These are phyloP conservation scores for Graphiopsis chlorocephala DNA, from an alignment of 2,329 filamentous ascomycete genomes.

Conservation along the genomic window DNA sequence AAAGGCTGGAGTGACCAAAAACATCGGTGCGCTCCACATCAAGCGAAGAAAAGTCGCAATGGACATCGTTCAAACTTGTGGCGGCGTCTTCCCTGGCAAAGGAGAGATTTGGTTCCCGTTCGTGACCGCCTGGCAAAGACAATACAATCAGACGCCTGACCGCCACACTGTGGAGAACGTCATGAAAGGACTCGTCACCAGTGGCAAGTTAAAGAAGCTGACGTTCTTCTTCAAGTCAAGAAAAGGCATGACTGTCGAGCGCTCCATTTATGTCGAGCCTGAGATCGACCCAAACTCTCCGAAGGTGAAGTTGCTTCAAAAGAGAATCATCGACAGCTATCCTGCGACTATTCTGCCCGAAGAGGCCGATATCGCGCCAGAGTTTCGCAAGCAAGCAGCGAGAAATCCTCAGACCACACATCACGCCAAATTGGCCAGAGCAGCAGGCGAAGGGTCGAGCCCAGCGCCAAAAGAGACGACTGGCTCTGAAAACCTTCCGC, in stretches of 20 bases:
- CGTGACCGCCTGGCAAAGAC: slow-evolving; percentile 50
- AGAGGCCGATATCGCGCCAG: slow-evolving; percentile 39
- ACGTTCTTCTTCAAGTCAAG: slow-evolving; percentile 51
- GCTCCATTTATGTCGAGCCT: slow-evolving; percentile 49
- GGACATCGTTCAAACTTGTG: slow-evolving; percentile 53
- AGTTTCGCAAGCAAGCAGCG: slow-evolving; percentile 21
- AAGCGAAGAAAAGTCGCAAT: slow-evolving; percentile 52
- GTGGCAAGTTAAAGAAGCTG: slow-evolving; percentile 52
- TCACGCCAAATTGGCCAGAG: background rate
- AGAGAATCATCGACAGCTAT: slow-evolving; percentile 48
- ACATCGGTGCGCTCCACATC: slow-evolving; percentile 21
- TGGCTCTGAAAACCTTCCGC: background rate
- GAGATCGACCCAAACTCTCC: slow-evolving; percentile 45
- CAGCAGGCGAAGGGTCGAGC: background rate
- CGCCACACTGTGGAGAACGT: slow-evolving; percentile 51
- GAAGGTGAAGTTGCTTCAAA: slow-evolving; percentile 48
- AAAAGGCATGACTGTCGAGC: slow-evolving; percentile 49
- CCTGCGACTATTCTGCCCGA: slow-evolving; percentile 46
- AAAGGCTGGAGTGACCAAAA: slow-evolving; percentile 10
- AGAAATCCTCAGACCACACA: slow-evolving; percentile 6
- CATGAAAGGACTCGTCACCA: slow-evolving; percentile 50
- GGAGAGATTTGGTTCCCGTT: slow-evolving; percentile 57
- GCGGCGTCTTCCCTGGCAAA: slow-evolving; percentile 56
- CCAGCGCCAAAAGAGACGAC: background rate
- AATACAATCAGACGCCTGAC: slow-evolving; percentile 48